phyloP scores from a whole-genome alignment of 257 asterid genomes.

The Solanum chiquidenum region DNA sequence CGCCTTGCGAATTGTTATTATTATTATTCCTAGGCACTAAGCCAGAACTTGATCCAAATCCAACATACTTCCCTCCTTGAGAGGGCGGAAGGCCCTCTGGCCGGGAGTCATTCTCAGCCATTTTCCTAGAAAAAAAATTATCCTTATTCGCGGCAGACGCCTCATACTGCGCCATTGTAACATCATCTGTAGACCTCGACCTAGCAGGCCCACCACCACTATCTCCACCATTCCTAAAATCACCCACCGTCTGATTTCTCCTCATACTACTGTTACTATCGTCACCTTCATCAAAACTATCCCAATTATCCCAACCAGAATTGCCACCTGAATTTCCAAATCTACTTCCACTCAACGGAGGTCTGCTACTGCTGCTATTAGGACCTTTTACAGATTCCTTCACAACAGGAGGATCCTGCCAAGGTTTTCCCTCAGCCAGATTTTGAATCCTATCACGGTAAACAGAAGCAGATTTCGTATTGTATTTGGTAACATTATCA shows the following conservation, averaged over 20 bases:
- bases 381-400: conserved; percentile 32
- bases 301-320: conserved; percentile 92
- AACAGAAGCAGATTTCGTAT: conserved; percentile 64
- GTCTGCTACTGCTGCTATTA: conserved; percentile 23
- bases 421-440: conserved; percentile 76
- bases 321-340: background rate
- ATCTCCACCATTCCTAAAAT: conserved; percentile 50
- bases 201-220: conserved; percentile 42
- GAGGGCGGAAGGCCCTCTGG: conserved; percentile 92
- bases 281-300: conserved; percentile 46
- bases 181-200: conserved; percentile 59
- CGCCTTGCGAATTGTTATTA: conserved; percentile 29
- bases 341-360: conserved; percentile 40
- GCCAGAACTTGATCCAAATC: conserved; percentile 67
- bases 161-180: conserved; percentile 50
- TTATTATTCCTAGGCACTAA: conserved; percentile 25
- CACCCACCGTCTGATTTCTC: conserved; percentile 71
- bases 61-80: conserved; percentile 94
- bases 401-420: conserved; percentile 81
- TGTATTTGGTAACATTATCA: conserved; percentile 65
- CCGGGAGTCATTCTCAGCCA: conserved; percentile 55
- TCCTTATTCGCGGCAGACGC: conserved; percentile 83
- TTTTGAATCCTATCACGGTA: conserved; percentile 75
- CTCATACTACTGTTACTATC: conserved; percentile 25
- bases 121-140: conserved; percentile 50